Conservation (phyloP, 768 basidiomycete species). For the Boletus reticulatus region DNA sequence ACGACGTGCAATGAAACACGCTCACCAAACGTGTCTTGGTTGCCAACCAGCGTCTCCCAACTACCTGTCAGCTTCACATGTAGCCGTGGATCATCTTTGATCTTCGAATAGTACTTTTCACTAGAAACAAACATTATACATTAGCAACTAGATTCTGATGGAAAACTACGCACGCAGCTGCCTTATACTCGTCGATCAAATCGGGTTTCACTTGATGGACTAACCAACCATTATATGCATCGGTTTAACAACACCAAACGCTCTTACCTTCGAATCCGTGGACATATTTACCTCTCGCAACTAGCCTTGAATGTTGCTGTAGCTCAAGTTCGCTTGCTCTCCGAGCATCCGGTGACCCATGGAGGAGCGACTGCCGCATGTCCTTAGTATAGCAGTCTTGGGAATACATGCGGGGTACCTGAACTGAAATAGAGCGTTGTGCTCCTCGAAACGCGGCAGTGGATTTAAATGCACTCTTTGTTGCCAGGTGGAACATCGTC, state of each 20-base stretch:
- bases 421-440: conserved; percentile 58
- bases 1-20: conserved; percentile 29
- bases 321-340: conserved; percentile 72
- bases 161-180: conserved; percentile 66
- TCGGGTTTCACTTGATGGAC: conserved; percentile 87
- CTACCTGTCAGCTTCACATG: conserved; percentile 89
- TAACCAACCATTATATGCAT: conserved; percentile 31
- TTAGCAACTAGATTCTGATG: neutral
- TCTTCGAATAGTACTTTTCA: conserved; percentile 78
- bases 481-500: conserved; percentile 23
- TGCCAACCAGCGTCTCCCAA: conserved; percentile 90
- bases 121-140: conserved; percentile 36
- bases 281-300: conserved; percentile 92
- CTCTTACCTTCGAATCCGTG: conserved; percentile 80
- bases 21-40: conserved; percentile 81
- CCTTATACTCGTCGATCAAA: conserved; percentile 78
- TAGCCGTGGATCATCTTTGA: conserved; percentile 69
- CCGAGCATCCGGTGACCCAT: conserved; percentile 92
- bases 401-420: conserved; percentile 41
- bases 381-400: conserved; percentile 28
- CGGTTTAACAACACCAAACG: neutral
- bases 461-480: conserved; percentile 14
- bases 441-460: conserved; percentile 20
- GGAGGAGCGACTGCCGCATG: conserved; percentile 68
- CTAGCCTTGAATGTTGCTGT: conserved; percentile 81